Conservation (phyloP, 2,329 filamentous ascomycete genomes). For the Colletotrichum sp. region DNA sequence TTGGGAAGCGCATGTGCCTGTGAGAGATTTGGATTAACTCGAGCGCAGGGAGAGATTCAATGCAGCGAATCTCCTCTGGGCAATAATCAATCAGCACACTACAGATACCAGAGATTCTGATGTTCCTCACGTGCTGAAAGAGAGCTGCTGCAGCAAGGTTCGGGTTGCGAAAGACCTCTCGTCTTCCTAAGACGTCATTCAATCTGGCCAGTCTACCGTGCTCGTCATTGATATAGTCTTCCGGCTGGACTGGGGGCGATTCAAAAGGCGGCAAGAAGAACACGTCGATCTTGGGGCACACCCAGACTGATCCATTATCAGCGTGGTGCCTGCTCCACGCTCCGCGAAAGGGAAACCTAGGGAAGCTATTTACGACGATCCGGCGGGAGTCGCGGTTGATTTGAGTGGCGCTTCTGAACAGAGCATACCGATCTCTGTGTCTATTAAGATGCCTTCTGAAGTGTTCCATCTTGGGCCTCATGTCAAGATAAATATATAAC, state of each 20-base stretch:
- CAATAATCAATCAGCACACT: too few species aligned
- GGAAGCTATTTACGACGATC: neutral
- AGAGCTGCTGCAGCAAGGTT: neutral
- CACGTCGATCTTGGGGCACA: neutral
- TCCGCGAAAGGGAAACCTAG: neutral
- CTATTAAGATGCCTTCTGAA: neutral
- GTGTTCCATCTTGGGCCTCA: neutral
- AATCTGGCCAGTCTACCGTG: neutral
- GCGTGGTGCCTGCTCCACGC: too few species aligned
- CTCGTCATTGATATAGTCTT: neutral
- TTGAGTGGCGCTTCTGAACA: neutral
- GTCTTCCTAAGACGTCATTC: accelerated
- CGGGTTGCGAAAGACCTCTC: neutral
- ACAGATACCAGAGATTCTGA: neutral
- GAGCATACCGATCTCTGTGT: neutral
- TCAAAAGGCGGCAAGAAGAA: neutral
- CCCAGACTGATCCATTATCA: neutral
- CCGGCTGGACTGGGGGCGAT: neutral
- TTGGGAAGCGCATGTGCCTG: neutral
- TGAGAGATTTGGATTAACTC: neutral
- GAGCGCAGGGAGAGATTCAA: neutral
- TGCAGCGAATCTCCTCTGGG: neutral
- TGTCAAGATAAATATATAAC: neutral
- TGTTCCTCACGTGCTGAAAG: neutral
- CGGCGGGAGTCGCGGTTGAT: neutral